Evolutionary conservation across 1,284 basidiomycete species (phyloP).

Genomic region (Rhodofomes roseus): DNA sequence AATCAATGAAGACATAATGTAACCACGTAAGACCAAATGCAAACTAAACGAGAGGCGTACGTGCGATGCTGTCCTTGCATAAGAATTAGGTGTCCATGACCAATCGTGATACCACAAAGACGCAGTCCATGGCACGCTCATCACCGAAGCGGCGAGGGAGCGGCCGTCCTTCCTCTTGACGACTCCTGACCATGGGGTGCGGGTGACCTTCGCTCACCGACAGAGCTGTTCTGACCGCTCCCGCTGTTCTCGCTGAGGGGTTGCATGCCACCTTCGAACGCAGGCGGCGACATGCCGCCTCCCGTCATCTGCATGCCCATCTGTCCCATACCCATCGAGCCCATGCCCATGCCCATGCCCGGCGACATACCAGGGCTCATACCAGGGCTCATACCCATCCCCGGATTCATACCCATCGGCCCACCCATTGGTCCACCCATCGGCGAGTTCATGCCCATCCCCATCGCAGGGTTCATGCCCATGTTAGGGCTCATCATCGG

Average conservation of each 20-base stretch:
- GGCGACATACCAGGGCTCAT: conserved; percentile 29
- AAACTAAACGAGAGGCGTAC: background rate
- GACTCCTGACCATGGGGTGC: background rate
- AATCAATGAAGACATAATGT: background rate
- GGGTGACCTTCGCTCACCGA: background rate
- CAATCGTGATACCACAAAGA: background rate
- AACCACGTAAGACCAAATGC: background rate
- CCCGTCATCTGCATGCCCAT: conserved; percentile 16
- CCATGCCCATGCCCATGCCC: conserved; percentile 34
- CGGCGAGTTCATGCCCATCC: conserved; percentile 18
- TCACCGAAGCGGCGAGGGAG: background rate
- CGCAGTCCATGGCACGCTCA: background rate
- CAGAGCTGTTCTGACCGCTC: background rate
- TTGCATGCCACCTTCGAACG: conserved; percentile 16
- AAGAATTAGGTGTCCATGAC: background rate
- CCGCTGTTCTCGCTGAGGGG: conserved; percentile 10
- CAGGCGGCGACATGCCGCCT: conserved; percentile 17
- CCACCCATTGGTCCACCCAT: conserved; percentile 15
- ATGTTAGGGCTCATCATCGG: conserved; percentile 30
- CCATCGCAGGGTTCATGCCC: conserved; percentile 19
- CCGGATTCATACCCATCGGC: conserved; percentile 16
- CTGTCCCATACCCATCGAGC: conserved; percentile 17
- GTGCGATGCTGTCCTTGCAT: background rate
- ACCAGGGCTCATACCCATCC: conserved; percentile 16
- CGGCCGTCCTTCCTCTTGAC: background rate